Base-by-base conservation (phyloP, 352 stramenopile species). In the Phytophthora rubi region DNA sequence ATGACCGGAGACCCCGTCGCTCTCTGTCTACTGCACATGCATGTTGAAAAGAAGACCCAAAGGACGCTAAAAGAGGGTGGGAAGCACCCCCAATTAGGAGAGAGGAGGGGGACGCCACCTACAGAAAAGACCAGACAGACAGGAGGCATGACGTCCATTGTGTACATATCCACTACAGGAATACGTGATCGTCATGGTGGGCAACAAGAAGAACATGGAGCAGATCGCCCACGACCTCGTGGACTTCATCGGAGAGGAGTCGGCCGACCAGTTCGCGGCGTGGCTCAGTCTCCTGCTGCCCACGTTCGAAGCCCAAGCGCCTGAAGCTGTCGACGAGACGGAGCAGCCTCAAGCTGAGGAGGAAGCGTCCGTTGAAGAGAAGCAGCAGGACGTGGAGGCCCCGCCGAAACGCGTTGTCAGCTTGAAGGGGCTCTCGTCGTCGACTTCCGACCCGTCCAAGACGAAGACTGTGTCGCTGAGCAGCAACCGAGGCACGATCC, bases 171-270 rank as follows among this genome's bases (percentile, higher is more conserved):
- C 33, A 53, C 69, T 61, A 63, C 71, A 94, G 86, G 86, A 95
- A 78, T 95, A 92, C 70, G 85, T 95, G 53, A 82, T 92, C 62
- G 83, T 92, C 30, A 93, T 95, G 88, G 87, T 95, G 63, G 76
- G 81, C 76, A 95, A 94, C 80, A 92, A 93, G 80, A 94, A 94
- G 73, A 89, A 81, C 55, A 92, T 95, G 86, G 79, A 75, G 63
- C 86, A 94, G 76, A 93, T 95, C 71, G 79, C 82, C 12, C 73
- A 88, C 68, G 88, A 94, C 71, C 82, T 95, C 44, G 78, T 92
- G 52, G 86, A 95, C 62, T 95, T 95, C 37, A 93, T 95, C 63
- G 88, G 88, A 23, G 86, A 92, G 28, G 88, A 95, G 54, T 82
- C 85, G 6, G 83, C 88, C 23, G 75, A 91, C 58, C 77, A 88